These are phyloP conservation scores for Metschnikowia rubicola DNA, from an alignment of 805 yeast species.

Conservation along the genomic window DNA sequence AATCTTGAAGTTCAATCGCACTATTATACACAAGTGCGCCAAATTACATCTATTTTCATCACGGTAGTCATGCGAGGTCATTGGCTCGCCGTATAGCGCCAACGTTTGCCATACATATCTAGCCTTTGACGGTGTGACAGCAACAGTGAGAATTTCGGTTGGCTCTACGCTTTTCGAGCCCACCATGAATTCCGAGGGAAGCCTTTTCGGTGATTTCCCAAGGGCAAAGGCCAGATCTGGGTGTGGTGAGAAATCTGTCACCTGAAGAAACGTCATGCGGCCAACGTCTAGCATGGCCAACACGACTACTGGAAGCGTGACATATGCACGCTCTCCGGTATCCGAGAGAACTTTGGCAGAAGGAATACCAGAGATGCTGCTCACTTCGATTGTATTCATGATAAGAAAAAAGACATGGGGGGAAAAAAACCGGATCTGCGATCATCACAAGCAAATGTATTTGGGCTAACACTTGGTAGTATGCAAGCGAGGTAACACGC, in stretches of 20 bases:
- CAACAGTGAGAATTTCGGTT: constrained; percentile 10
- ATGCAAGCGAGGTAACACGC: background rate
- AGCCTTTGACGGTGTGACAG: constrained; percentile 1
- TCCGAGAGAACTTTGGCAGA: background rate
- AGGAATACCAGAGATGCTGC: constrained; percentile 1
- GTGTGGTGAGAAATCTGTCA: constrained; percentile 18
- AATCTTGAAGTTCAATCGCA: constrained; percentile 4
- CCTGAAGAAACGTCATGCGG: constrained; percentile 10
- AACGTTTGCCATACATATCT: constrained; percentile 6
- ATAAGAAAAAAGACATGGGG: background rate
- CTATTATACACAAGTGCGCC: constrained; percentile 7
- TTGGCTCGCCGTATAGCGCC: background rate
- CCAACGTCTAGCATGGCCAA: constrained; percentile 6
- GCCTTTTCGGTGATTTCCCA: constrained; percentile 1
- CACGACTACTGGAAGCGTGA: constrained; percentile 14
- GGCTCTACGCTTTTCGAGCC: constrained; percentile 1
- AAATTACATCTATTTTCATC: constrained; percentile 1
- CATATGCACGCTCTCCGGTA: background rate
- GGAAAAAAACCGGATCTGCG: too few species aligned
- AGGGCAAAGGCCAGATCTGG: constrained; percentile 7
- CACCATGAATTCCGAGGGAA: constrained; percentile 7
- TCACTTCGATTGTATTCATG: background rate
- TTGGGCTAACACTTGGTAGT: background rate
- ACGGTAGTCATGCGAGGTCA: background rate
- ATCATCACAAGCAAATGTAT: too few species aligned